These are phyloP conservation scores for Termitomyces titanicus DNA, from an alignment of 768 basidiomycete genomes.

Conservation along the genomic window DNA sequence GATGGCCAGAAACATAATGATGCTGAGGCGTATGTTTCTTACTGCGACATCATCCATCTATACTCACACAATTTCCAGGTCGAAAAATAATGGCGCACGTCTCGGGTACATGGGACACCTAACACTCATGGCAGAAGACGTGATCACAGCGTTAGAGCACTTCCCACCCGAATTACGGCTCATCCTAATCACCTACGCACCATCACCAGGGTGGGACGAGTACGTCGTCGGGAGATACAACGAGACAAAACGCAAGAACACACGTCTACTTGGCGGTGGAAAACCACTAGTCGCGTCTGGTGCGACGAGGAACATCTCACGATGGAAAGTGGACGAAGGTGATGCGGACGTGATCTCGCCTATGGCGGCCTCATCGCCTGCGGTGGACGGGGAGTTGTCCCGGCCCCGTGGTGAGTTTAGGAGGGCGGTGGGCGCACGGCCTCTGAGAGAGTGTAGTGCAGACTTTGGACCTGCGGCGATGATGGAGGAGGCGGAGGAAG, in stretches of 20 bases:
- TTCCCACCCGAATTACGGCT: conserved; percentile 78
- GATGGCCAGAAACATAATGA: conserved; percentile 84
- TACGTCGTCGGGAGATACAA: conserved; percentile 84
- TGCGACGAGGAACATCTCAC: conserved; percentile 24
- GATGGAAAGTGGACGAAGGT: conserved; percentile 74
- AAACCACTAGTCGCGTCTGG: conserved; percentile 57
- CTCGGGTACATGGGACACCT: conserved; percentile 97
- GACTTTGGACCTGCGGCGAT: conserved; percentile 59
- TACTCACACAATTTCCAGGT: conserved; percentile 29
- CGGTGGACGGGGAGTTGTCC: neutral
- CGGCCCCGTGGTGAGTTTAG: conserved; percentile 55
- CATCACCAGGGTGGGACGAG: conserved; percentile 80
- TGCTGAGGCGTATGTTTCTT: conserved; percentile 54
- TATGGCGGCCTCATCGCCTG: neutral
- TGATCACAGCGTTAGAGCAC: conserved; percentile 83
- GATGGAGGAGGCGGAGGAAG: conserved; percentile 43
- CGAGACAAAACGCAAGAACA: conserved; percentile 84
- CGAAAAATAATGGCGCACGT: conserved; percentile 73
- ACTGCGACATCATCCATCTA: neutral
- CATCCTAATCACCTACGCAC: conserved; percentile 62
- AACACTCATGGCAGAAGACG: conserved; percentile 91
- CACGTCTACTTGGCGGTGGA: conserved; percentile 78
- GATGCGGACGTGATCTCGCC: conserved; percentile 25
- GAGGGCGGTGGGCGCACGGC: conserved; percentile 39
- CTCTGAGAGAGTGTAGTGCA: conserved; percentile 49